Evolutionary conservation across 495 filamentous ascomycete genomes (phyloP), one percentile per base, ranked within the genome.

Genomic region (Aspergillus panamensis): DNA sequence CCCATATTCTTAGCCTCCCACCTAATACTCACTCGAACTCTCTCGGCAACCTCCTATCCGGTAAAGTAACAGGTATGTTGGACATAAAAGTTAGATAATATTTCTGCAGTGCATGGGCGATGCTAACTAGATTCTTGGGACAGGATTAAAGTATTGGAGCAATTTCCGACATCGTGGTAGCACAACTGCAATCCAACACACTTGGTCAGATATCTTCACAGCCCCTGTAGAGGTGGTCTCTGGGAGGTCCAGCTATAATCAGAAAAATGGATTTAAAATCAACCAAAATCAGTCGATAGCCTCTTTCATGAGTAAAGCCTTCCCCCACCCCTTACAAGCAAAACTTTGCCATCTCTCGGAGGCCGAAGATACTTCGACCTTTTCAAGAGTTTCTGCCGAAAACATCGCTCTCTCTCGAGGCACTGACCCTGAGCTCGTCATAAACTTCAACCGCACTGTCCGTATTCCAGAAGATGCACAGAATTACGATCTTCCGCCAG

Each of bases 381-480:
- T 47, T 47, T 47, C 43, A 47, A 47, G 19, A 5, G 43, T 47
- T 47, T 47, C 43, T 6, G 43, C 43, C 19, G 9, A 20, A 47
- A 47, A 17, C n/a, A 47, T 47, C 9, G 43, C 19, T 1, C 43
- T 47, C 19, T 19, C 14, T 47, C 43, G 43, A 47, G 13, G 19
- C 43, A 40, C 37, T 44, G 9, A 48, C 42, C 14, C 45, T 31
- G 49, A 52, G 20, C 32, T 52, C 6, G 12, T 13, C 14, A 47
- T 47, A 47, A 19, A 13, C 14, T 52, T 52, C 20, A 31, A 52
- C 8, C 49, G 49, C 9, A 52, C 49, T 5, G 31, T 52, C 10
- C 49, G 49, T 21, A 52, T 52, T 17, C 49, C 49, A 10, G 49
- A 52, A 33, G 49, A 52, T 52, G 10, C 32, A 13, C 35, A 52